Percentiles rank a stretch among this genome's conserved stretches.
Conservation (phyloP, 2,329 filamentous ascomycete species). For the Fusarium sp. region DNA sequence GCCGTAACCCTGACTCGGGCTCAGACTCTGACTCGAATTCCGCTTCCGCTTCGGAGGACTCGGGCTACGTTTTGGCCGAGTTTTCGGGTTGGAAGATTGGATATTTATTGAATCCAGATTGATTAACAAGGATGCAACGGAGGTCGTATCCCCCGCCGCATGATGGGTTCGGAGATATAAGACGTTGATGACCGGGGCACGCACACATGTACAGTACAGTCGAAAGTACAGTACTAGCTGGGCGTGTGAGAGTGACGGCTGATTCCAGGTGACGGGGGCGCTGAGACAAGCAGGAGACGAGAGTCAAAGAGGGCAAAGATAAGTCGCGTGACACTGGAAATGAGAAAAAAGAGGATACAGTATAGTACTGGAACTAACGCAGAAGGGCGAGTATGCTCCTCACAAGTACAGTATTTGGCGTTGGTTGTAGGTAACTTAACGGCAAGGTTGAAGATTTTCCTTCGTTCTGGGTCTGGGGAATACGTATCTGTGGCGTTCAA, state of each 20-base stretch:
- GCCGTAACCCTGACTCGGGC: slow-evolving; percentile 29
- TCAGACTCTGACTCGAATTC: slow-evolving; percentile 32
- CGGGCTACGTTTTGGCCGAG: slow-evolving; percentile 42
- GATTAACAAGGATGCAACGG: slow-evolving; percentile 64
- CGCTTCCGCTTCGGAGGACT: slow-evolving; percentile 29
- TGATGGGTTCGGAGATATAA: slow-evolving; percentile 54
- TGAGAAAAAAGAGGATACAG: slow-evolving; percentile 6
- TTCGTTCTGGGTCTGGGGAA: slow-evolving; percentile 14
- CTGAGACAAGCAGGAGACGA: slow-evolving; percentile 20
- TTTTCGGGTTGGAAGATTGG: slow-evolving; percentile 40
- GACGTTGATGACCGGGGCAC: slow-evolving; percentile 40
- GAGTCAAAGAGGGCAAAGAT: slow-evolving; percentile 4
- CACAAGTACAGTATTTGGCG: slow-evolving; percentile 29
- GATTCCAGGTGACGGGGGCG: slow-evolving; percentile 15
- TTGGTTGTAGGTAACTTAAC: slow-evolving; percentile 12
- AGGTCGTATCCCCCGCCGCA: slow-evolving; percentile 68
- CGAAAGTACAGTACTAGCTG: slow-evolving; percentile 17
- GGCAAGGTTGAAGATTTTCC: slow-evolving; percentile 36
- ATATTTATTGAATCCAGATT: slow-evolving; percentile 68
- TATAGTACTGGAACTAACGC: slow-evolving; percentile 10
- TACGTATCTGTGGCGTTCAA: slow-evolving; percentile 40
- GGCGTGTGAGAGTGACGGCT: slow-evolving; percentile 43
- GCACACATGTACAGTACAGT: slow-evolving; percentile 36
- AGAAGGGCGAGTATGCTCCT: slow-evolving; percentile 22
- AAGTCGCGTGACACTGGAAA: slow-evolving; percentile 43